phyloP scores from a whole-genome alignment of 2,329 filamentous ascomycete genomes.

The Alternaria triticimaculans region DNA sequence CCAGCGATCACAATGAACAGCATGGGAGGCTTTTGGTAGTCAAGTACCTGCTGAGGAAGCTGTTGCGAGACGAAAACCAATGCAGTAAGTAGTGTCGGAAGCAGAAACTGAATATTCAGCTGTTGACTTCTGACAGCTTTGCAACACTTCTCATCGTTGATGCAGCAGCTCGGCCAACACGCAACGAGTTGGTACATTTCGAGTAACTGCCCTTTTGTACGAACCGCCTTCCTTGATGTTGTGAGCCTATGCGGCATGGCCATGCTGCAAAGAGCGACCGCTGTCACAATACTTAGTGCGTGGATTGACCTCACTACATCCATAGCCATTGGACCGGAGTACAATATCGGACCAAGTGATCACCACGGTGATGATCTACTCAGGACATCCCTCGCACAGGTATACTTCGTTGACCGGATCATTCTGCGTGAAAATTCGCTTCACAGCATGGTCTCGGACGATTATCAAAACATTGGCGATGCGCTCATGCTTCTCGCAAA shows the following conservation, averaged over 20 bases:
- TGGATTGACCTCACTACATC: constrained; percentile 28
- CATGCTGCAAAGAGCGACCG: constrained; percentile 27
- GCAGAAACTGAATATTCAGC: not conserved
- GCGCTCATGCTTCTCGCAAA: constrained; percentile 30
- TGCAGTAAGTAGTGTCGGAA: constrained; percentile 15
- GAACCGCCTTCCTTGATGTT: constrained; percentile 48
- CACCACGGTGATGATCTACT: constrained; percentile 23
- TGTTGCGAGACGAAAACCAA: constrained; percentile 18
- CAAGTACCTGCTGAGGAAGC: constrained; percentile 41
- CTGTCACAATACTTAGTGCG: constrained; percentile 18
- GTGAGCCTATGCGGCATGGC: constrained; percentile 35
- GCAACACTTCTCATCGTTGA: constrained; percentile 22
- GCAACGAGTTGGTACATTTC: constrained; percentile 22
- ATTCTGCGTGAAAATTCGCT: constrained; percentile 27
- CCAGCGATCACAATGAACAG: constrained; percentile 29
- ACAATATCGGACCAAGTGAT: constrained; percentile 16
- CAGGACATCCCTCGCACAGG: constrained; percentile 26
- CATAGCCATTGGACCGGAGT: constrained; percentile 30
- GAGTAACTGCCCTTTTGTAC: constrained; percentile 41
- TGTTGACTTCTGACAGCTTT: constrained; percentile 18
- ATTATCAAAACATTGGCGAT: constrained; percentile 31
- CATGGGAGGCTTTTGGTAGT: constrained; percentile 42
- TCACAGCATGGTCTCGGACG: constrained; percentile 15
- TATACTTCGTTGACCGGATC: constrained; percentile 34
- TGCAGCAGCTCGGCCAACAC: constrained; percentile 25